A percentile compares a stretch with the other conserved stretches of the same genome.
phyloP scores from a whole-genome alignment of 1,139 yeast species.

The Saccharomyces hybrid region DNA sequence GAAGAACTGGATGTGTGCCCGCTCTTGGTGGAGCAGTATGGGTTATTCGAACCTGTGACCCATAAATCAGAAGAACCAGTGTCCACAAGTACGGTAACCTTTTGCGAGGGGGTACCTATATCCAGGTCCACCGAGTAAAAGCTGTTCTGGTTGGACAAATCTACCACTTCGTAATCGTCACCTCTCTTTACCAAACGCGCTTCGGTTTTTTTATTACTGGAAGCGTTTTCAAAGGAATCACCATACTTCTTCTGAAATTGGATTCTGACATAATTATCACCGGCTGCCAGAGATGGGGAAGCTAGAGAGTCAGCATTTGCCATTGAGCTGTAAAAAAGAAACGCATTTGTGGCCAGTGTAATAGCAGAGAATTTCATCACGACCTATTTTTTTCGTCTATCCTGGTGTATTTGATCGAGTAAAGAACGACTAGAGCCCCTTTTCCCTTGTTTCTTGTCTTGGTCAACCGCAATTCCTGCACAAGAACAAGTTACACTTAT shows the following conservation, averaged over 20 bases:
- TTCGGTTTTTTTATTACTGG: neutral
- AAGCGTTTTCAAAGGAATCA: neutral
- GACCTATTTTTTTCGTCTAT: neutral
- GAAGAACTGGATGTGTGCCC: neutral
- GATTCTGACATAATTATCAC: neutral
- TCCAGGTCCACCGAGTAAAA: constrained; percentile 26
- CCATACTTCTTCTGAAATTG: neutral
- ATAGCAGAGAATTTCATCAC: neutral
- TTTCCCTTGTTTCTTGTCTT: neutral
- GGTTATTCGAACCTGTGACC: constrained; percentile 37
- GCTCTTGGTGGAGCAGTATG: constrained; percentile 13
- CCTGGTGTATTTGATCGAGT: neutral
- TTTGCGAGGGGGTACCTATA: constrained; percentile 50
- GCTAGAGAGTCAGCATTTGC: neutral
- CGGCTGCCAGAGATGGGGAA: neutral
- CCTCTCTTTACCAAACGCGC: constrained; percentile 9
- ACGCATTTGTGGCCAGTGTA: neutral
- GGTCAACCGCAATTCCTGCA: neutral
- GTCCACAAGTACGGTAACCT: constrained; percentile 50
- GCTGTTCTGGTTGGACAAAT: constrained; percentile 19
- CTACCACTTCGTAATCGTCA: constrained; percentile 14
- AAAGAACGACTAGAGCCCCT: neutral
- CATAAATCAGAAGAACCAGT: constrained; percentile 72
- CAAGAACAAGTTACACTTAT: neutral
- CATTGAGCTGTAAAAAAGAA: neutral